phyloP scores from a whole-genome alignment of 768 basidiomycete species.

The Crassisporium funariophilum region DNA sequence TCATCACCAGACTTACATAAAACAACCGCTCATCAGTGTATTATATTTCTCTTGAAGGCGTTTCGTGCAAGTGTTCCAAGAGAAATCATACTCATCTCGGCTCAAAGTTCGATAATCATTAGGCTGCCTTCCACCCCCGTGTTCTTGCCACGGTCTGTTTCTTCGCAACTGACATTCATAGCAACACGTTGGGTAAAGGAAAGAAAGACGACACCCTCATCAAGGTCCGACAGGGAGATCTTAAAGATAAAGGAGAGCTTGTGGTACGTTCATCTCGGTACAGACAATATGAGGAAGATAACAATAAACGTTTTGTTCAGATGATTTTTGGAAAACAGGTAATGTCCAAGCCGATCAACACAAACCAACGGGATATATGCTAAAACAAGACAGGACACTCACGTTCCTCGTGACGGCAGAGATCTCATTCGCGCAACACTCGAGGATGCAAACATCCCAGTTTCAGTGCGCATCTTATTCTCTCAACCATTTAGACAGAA shows the following conservation, averaged over 20 bases:
- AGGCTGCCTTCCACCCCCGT: constrained; percentile 89
- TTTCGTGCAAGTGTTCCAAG: constrained; percentile 35
- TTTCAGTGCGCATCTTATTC: constrained; percentile 54
- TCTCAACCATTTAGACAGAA: not conserved
- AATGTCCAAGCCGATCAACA: not conserved
- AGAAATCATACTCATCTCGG: not conserved
- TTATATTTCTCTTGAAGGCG: constrained; percentile 28
- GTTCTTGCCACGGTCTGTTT: constrained; percentile 88
- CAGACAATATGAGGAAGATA: not conserved
- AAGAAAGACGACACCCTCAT: constrained; percentile 81
- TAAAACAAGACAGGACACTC: constrained; percentile 67
- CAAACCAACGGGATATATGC: not conserved
- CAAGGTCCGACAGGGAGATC: constrained; percentile 72
- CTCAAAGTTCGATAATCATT: not conserved
- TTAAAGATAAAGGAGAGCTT: constrained; percentile 80
- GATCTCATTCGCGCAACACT: constrained; percentile 82
- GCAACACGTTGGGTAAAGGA: constrained; percentile 82
- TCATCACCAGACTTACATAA: not conserved
- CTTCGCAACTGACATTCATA: constrained; percentile 94
- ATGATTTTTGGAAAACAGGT: constrained; percentile 98
- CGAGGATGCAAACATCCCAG: constrained; percentile 75
- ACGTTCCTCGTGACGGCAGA: constrained; percentile 85
- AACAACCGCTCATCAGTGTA: not conserved
- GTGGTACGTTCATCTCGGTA: constrained; percentile 52
- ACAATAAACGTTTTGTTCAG: constrained; percentile 32